Evolutionary conservation across 257 asterid genomes (phyloP).

Genomic region (Ehretia macrophylla): DNA sequence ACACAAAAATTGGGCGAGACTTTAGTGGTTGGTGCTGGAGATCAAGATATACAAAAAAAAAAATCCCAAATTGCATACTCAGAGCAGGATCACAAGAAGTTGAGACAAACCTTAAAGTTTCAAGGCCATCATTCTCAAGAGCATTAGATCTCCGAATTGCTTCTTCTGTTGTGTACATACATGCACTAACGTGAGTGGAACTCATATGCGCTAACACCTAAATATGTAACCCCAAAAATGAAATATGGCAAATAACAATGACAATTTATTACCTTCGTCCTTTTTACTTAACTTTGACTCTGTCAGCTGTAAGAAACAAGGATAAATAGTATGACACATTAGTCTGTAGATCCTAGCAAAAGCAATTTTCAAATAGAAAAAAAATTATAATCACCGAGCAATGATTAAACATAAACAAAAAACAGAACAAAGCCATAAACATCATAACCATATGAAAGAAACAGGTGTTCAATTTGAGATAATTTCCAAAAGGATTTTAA

Average conservation of each 20-base stretch:
- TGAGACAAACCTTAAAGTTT: constrained; percentile 54
- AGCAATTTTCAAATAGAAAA: background rate
- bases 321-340: constrained; percentile 13
- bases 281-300: constrained; percentile 60
- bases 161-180: constrained; percentile 54
- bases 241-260: background rate
- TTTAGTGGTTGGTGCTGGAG: background rate
- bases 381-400: background rate
- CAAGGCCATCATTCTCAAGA: constrained; percentile 66
- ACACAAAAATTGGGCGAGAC: too few species aligned
- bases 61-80: background rate
- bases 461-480: too few species aligned
- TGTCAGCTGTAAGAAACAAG: constrained; percentile 43
- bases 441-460: too few species aligned
- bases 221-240: background rate
- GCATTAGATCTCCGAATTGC: constrained; percentile 77
- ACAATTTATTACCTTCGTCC: constrained; percentile 64
- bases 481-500: too few species aligned
- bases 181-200: constrained; percentile 1
- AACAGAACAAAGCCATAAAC: background rate
- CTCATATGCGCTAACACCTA: background rate
- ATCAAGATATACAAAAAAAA: background rate
- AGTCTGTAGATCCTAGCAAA: background rate
- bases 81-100: background rate
- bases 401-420: too few species aligned